These are phyloP conservation scores for Talaromyces proteolyticus DNA, from an alignment of 495 filamentous ascomycete species.

Conservation along the genomic window DNA sequence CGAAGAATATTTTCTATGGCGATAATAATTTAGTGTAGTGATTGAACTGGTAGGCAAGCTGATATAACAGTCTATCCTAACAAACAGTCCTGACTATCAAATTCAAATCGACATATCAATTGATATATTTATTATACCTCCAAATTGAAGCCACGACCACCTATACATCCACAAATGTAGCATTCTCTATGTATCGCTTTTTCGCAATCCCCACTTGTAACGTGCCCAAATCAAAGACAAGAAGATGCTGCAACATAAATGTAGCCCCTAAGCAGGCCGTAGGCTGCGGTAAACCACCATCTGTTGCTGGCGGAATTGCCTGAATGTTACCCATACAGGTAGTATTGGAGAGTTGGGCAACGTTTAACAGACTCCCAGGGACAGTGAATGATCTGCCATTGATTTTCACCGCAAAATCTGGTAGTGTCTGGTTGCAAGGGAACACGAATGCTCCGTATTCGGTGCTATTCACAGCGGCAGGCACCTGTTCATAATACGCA, in stretches of 20 bases:
- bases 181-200: slow-evolving; percentile 5
- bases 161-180: background rate
- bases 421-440: slow-evolving; percentile 56
- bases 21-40: too few species aligned
- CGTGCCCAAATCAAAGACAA: background rate
- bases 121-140: too few species aligned
- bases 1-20: too few species aligned
- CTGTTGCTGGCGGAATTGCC: slow-evolving; percentile 5
- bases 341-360: slow-evolving; percentile 32
- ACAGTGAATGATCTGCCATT: slow-evolving; percentile 43
- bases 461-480: slow-evolving; percentile 38
- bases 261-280: background rate
- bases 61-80: too few species aligned
- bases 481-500: slow-evolving; percentile 59
- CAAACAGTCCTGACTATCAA: too few species aligned
- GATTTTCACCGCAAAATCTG: slow-evolving; percentile 59
- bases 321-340: slow-evolving; percentile 63
- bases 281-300: background rate
- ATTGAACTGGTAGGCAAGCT: too few species aligned
- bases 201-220: background rate
- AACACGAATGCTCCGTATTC: slow-evolving; percentile 59
- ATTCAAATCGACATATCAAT: too few species aligned
- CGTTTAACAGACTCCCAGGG: slow-evolving; percentile 53
- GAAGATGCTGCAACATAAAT: slow-evolving; percentile 2
- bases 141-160: too few species aligned